Evolutionary conservation across 2,329 filamentous ascomycete genomes (phyloP), one percentile per base, ranked within the genome.

Genomic region (Pestalotiopsis sp.): DNA sequence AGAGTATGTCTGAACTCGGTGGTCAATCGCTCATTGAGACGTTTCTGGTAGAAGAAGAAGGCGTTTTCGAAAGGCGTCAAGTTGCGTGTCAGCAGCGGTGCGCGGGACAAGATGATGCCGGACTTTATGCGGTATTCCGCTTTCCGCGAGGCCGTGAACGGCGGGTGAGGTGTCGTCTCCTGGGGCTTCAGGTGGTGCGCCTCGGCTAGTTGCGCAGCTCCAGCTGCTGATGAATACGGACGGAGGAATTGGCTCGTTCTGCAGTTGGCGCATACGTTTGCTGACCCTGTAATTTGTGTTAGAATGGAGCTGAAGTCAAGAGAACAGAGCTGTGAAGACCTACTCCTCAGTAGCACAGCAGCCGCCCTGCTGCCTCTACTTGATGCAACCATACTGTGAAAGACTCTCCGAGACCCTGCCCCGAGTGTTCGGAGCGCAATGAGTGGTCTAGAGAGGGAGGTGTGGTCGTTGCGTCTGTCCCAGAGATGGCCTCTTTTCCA

Each of bases 21-120:
- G 23, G 91, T 90, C 66, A 97, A 87, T 58, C 96, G 93, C 85
- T 99, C 96, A 81, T 98, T 97, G 70, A 99, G 87, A 14, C 96
- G 94, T 76, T 95, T 95, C 84, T 99, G 96, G 84, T 99, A 99
- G 80, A 99, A 94, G 86, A 92, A 97, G 83, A 92, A 98, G 72
- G 95, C 87, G 78, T 94, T 92, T 82, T 99, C 96, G 82, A 99
- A 98, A 13, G 93, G 87, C 41, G 92, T 93, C 67, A 95, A 90
- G 70, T 92, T 86, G 73, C 93, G 92, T 31, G 96, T 98, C 76
- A 99, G 86, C 69, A 97, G 85, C 6, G 96, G 96, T 62, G 96
- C 90, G 36, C 96, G 94, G 61, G 94, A 96, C 72, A 99, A 90
- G 74, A 98, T 89, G 69, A 98, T 86, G 72, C 94, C 92, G 69